Conservation (phyloP, 2,329 filamentous ascomycete species). For the Xylariaceae sp. region DNA sequence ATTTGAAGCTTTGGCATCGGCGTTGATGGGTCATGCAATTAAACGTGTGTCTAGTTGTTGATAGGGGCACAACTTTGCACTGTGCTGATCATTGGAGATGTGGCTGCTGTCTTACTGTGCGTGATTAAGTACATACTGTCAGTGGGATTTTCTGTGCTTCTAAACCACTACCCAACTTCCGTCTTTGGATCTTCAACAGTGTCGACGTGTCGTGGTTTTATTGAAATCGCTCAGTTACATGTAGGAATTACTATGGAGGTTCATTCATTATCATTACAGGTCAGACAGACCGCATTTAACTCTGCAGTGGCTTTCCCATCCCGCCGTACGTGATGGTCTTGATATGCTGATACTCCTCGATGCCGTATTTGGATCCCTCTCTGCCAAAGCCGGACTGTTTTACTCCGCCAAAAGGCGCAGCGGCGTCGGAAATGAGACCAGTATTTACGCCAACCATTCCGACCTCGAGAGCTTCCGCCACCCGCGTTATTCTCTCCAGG, state of each 20-base stretch:
- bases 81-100: no score
- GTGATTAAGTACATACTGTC: no score
- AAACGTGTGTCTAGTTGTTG: neutral
- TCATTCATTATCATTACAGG: no score
- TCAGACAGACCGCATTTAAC: no score
- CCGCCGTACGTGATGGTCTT: conserved; percentile 58
- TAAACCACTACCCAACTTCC: no score
- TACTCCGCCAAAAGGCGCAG: conserved; percentile 68
- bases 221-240: neutral
- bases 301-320: conserved; percentile 51
- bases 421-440: conserved; percentile 56
- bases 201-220: neutral
- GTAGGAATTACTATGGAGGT: no score
- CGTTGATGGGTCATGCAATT: neutral
- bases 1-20: conserved; percentile 4
- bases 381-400: conserved; percentile 78
- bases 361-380: conserved; percentile 72
- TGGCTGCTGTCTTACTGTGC: no score
- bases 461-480: conserved; percentile 68
- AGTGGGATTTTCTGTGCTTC: no score
- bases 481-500: conserved; percentile 52
- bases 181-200: no score
- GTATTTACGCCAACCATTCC: conserved; percentile 87
- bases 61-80: no score
- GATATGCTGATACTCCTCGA: conserved; percentile 68